Base-by-base conservation (phyloP, 371 early-diverging fungal genomes). In the Zopfochytrium polystomum region DNA sequence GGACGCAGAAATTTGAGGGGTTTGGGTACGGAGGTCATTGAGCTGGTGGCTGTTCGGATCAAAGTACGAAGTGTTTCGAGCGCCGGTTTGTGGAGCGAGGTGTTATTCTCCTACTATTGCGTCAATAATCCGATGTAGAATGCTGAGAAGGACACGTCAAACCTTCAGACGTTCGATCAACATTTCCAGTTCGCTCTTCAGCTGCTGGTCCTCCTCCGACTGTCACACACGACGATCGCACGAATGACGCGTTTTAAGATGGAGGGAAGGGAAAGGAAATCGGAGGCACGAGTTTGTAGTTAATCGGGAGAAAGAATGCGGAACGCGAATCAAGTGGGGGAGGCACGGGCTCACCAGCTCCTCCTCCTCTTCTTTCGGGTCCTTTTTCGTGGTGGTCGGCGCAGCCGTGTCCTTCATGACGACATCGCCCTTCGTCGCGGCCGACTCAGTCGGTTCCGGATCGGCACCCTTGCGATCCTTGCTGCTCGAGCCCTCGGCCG, bases 1-100 rank as follows among this genome's bases (percentile, higher is more conserved):
- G 87, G 87, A 53, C 92, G 80, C 61, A 98, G 76, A 63, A 89
- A 98, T 78, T 98, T 98, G 63, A 98, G 83, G 9, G 97, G 96
- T 70, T 98, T 98, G 26, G 98, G 97, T 5, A 97, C 98, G 23
- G 96, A 91, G 3, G 98, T 96, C 97, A 98, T 96, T 35, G 98
- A 96, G 60, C 88, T 89, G 0, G 96, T 92, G 3, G 95, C 88
- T 22, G 95, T 92, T 59, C 92, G 89, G 70, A 98, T 93, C 42
- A 90, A 67, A 18, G 89, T 90, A 63, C 90, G 86, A 35, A 98
- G 76, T 48, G 85, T 84, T 66, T 95, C 93, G 59, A 97, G 82
- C 15, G 96, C 83, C 32, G 92, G 87, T 62, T 84, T 83, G 74
- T 95, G 85, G 44, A 94, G 83, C 29, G 82, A 75, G 44, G 68